Base-by-base conservation (phyloP, 495 filamentous ascomycete genomes). In the Oleoguttula mirabilis region DNA sequence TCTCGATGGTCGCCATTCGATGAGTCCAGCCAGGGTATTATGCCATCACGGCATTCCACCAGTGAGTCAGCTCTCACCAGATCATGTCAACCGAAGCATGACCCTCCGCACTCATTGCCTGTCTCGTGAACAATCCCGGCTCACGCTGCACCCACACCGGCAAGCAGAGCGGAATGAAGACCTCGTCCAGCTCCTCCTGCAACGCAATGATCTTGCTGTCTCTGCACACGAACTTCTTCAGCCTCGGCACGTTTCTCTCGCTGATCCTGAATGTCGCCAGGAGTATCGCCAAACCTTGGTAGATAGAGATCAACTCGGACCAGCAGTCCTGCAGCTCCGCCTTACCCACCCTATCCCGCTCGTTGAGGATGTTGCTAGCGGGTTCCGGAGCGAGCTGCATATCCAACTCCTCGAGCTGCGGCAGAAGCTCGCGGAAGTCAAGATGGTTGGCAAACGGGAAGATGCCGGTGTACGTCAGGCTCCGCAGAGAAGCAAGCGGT, bases 261-360 rank as follows among this genome's bases (percentile, higher is more conserved):
- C 25, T n/a, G 27, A 42, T 43, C n/a, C 44, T 22, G 19, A 36
- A 37, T 4, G 43, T 47, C 19, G 31, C 17, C 38, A 47, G 23
- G 12, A 23, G 17, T 7, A 36, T n/a, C 5, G 22, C 33, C 1
- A 52, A 7, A 3, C 24, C 19, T 2, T 41, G 37, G 30, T 55
- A 52, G 12, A 32, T 22, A 4, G 24, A 8, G 2, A 28, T 3
- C 11, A 54, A 25, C 36, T 56, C 54, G 14, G 23, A 36, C 54
- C 54, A 56, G 54, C 54, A 56, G 32, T 56, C 54, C 19, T 35
- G 30, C 24, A 56, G 24, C 11, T 56, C 41, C 10, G 53, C 53
- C 31, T 47, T 45, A 3, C 49, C 53, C 10, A 46, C 22, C 10
- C 50, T 12, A 1, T 21, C 23, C 6, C 23, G 39, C 16, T 50